phyloP scores from a whole-genome alignment of 768 basidiomycete species.

The Phlebiopsis flavidoalba region DNA sequence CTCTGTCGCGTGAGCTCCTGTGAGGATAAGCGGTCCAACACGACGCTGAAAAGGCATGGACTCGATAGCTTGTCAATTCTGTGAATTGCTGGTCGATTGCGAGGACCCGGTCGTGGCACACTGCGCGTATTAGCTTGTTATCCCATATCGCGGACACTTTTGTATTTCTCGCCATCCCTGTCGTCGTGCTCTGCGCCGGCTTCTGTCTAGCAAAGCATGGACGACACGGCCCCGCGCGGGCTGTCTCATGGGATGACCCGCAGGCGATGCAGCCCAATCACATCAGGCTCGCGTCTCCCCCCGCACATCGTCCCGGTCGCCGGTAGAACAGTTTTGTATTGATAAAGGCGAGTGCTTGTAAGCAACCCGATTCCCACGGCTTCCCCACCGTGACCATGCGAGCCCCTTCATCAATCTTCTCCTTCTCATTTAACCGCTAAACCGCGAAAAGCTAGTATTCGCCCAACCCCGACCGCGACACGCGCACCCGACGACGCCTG shows the following conservation, averaged over 20 bases:
- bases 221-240: no score
- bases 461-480: background rate
- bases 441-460: background rate
- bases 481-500: background rate
- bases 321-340: background rate
- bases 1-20: background rate
- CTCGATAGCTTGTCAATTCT: constrained; percentile 1
- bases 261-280: background rate
- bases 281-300: background rate
- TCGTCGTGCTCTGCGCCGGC: background rate
- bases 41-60: constrained; percentile 9
- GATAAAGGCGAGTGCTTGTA: background rate
- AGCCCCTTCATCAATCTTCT: background rate
- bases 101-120: background rate
- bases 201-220: background rate
- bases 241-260: background rate
- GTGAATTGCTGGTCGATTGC: background rate
- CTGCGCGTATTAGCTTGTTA: background rate
- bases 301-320: background rate
- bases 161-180: no score
- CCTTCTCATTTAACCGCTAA: background rate
- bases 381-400: background rate
- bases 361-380: background rate
- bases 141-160: background rate
- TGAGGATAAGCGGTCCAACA: background rate